phyloP scores from a whole-genome alignment of 2,329 filamentous ascomycete species.

The Colletotrichum graminicola region DNA sequence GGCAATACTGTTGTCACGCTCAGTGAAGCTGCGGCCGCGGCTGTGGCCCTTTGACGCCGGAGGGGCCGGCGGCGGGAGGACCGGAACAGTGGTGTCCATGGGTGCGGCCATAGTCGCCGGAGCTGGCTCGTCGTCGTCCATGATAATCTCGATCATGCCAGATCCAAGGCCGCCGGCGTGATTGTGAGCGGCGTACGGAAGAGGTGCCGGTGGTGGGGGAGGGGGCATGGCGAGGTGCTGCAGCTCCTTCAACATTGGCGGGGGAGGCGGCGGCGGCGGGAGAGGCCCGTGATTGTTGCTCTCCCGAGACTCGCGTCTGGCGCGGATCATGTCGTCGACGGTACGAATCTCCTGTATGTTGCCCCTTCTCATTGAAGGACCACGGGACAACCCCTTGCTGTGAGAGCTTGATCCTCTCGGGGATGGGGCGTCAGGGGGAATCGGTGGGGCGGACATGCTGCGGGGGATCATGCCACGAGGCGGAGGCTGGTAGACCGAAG shows the following conservation, averaged over 20 bases:
- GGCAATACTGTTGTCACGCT: conserved; percentile 61
- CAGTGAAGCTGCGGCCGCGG: conserved; percentile 68
- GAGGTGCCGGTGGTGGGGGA: conserved; percentile 71
- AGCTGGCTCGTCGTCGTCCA: conserved; percentile 67
- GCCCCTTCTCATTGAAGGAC: conserved; percentile 52
- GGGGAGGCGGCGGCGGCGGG: conserved; percentile 66
- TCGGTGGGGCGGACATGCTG: conserved; percentile 69
- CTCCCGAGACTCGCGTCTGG: conserved; percentile 28
- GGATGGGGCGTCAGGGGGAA: conserved; percentile 59
- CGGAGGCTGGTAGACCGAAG: conserved; percentile 71
- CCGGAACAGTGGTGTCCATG: conserved; percentile 59
- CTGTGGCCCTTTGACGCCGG: conserved; percentile 60
- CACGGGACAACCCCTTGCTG: conserved; percentile 45
- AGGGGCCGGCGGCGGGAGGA: conserved; percentile 60
- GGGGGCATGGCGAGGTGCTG: conserved; percentile 72
- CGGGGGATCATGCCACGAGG: conserved; percentile 63
- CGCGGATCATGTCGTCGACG: conserved; percentile 59
- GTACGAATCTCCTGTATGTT: conserved; percentile 56
- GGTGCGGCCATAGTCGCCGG: conserved; percentile 50
- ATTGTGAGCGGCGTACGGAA: conserved; percentile 59
- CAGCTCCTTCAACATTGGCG: conserved; percentile 71
- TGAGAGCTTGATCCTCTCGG: conserved; percentile 47
- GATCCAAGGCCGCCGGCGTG: conserved; percentile 61
- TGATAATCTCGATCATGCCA: conserved; percentile 75
- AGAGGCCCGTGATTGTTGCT: conserved; percentile 60